Base-by-base conservation (phyloP, 108 stramenopile genomes). In the Fragilaria crotonensis region DNA sequence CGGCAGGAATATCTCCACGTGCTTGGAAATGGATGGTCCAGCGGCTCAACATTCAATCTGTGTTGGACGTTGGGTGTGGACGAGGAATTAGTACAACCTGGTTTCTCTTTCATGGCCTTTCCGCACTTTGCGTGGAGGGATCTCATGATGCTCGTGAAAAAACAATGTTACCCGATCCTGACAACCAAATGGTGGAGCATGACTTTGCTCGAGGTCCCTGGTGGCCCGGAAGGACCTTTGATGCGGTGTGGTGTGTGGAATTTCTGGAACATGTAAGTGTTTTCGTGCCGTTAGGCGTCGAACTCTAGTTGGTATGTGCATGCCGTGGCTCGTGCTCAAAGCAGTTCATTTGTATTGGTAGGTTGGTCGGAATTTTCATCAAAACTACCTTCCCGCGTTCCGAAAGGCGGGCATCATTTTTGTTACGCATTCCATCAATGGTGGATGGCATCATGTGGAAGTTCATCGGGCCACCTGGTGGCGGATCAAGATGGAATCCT, bases 391-490 rank as follows among this genome's bases (percentile, higher is more conserved):
- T 3, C 66, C 89, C 3, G 67, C 78, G 17, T 87, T 94, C 49
- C 71, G 84, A 4, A 78, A 83, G 66, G 83, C 86, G 7, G 93
- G 89, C 17, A 56, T 91, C 19, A 64, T 94, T 45, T 89, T 87
- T 56, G 86, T 89, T 29, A 74, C 89, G 3, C 59, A 66, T 46
- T 65, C 62, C 7, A 55, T 51, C 25, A 84, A 82, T 78, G 86
- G 87, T 5, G 78, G 78, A 31, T 79, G 87, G 87, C 87, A 88
- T 69, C 83, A 85, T 55, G 87, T 84, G 25, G 79, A 80, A 58
- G 70, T 72, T 5, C 73, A 74, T 51, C 19, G 26, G 33, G 59
- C 76, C 47, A 69, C 78, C 0, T 89, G 87, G 87, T 89, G 87
- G 87, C 71, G 75, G 28, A 54, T 50, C 1, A 72, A 81, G 32